A percentile compares a stretch with the other conserved stretches of the same genome.
Conservation (phyloP, 192 early-diverging fungal genomes). For the Backusella parvicylindrica region DNA sequence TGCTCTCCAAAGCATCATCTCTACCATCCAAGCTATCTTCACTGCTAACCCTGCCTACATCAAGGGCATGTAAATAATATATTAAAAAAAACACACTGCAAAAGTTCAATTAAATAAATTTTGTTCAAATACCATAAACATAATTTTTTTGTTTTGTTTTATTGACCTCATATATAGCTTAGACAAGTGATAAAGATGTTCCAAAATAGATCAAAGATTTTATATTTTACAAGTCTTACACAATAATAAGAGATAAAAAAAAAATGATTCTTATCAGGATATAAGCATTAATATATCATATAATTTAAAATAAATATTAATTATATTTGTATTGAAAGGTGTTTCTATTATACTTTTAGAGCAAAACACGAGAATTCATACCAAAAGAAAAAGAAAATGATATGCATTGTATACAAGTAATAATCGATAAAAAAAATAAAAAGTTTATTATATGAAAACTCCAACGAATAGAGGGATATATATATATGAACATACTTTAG, state of each 20-base stretch:
- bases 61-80: slow-evolving; percentile 37
- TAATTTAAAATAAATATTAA: not conserved
- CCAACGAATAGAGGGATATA: not conserved
- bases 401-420: not conserved
- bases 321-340: not conserved
- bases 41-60: slow-evolving; percentile 31
- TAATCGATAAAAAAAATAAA: too few species aligned
- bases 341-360: not conserved
- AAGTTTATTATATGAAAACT: too few species aligned
- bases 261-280: not conserved
- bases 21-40: slow-evolving; percentile 61
- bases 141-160: not conserved
- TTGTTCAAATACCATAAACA: not conserved
- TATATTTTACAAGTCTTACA: not conserved
- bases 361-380: not conserved
- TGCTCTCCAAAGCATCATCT: slow-evolving; percentile 72
- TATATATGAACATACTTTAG: not conserved
- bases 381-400: not conserved
- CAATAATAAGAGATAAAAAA: not conserved
- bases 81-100: not conserved
- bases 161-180: not conserved
- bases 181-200: not conserved
- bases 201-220: not conserved
- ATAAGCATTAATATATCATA: not conserved
- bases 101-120: not conserved